Conservation (phyloP, 805 yeast species). For the Kuraishia capsulata region DNA sequence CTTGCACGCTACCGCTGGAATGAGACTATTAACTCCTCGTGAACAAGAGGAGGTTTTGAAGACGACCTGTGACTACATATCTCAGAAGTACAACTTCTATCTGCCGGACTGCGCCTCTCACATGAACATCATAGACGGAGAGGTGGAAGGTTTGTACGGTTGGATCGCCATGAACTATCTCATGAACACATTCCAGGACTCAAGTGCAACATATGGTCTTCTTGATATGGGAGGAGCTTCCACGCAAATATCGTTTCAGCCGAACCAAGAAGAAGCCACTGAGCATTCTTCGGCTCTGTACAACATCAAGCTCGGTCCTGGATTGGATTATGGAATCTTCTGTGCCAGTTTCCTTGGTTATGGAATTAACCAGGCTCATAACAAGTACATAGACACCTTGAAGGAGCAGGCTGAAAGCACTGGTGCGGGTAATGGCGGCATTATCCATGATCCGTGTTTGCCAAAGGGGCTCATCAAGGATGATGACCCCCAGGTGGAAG, state of each 20-base stretch:
- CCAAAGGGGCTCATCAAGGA: conserved; percentile 32
- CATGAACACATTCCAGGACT: conserved; percentile 28
- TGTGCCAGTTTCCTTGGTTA: conserved; percentile 51
- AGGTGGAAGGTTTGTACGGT: conserved; percentile 55
- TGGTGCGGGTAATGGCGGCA: conserved; percentile 7
- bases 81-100: conserved; percentile 36
- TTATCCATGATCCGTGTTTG: conserved; percentile 44
- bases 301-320: conserved; percentile 30
- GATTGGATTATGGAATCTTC: conserved; percentile 31
- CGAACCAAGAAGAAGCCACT: conserved; percentile 33
- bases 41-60: conserved; percentile 33
- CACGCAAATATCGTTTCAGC: conserved; percentile 57
- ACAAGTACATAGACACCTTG: conserved; percentile 31
- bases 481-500: conserved; percentile 24
- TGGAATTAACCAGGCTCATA: conserved; percentile 50
- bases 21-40: conserved; percentile 46
- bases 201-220: conserved; percentile 44
- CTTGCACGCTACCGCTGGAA: conserved; percentile 63
- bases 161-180: conserved; percentile 59
- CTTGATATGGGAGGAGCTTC: conserved; percentile 61
- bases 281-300: conserved; percentile 39
- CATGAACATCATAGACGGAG: conserved; percentile 53
- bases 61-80: conserved; percentile 40
- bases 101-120: conserved; percentile 57
- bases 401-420: conserved; percentile 9